Base-by-base conservation (phyloP, 2,329 filamentous ascomycete species). In the Ambrosiella cleistominuta region DNA sequence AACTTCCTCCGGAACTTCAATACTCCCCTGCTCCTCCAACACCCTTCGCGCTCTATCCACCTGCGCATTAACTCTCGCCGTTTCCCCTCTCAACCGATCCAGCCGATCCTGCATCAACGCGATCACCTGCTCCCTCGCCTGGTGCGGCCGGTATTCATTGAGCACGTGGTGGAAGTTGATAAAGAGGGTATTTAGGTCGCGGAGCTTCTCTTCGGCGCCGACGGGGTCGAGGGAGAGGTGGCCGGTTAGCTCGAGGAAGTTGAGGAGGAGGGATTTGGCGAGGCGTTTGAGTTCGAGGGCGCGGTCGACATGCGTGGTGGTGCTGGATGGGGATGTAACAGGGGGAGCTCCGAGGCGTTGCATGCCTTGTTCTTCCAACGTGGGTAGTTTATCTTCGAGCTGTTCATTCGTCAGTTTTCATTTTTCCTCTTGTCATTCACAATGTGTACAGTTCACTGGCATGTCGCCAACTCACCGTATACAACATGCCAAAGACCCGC, bases 141-240 rank as follows among this genome's bases (percentile, higher is more conserved):
- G 91, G 68, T 96, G 90, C 8, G 90, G 90, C 38, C 91, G 79
- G 70, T 95, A 97, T 69, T 95, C 84, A 69, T 98, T 98, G 63
- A 97, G 81, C 57, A 95, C 77, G 66, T 94, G 88, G 70, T 96
- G 89, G 66, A 94, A 85, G 68, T 97, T 97, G 68, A 91, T 83
- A 62, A 95, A 84, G 36, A 97, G 72, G 13, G 84, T 89, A 65
- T 85, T 78, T 38, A 98, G 71, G 68, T 97, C 85, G 50, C 81
- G 75, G 51, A 91, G 76, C 67, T 95, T 95, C 47, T 81, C 76
- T 35, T 78, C 74, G 56, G 82, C 85, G 67, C 72, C 73, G 49
- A 77, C 74, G 0, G 88, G 85, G 51, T 83, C 77, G n/a, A 79
- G 70, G 8, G 79, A 77, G 59, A 94, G 73, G 12, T 86, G 73